Percentiles rank a stretch among this genome's conserved stretches.
Conservation (phyloP, 192 early-diverging fungal species). For the Backusella macrospora region DNA sequence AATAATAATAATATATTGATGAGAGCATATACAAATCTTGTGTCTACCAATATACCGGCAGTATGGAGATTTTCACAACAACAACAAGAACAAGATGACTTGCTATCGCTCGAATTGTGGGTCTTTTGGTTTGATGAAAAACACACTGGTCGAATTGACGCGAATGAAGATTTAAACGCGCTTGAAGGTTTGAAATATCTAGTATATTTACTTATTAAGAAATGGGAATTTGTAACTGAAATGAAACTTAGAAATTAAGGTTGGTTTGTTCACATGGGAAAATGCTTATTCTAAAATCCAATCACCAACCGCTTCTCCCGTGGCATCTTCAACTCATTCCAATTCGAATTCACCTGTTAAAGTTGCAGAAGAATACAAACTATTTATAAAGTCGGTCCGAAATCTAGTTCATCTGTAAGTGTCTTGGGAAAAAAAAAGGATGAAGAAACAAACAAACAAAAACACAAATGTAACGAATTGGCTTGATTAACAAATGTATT, state of each 20-base stretch:
- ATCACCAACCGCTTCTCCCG: constrained; percentile 31
- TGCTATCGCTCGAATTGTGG: constrained; percentile 32
- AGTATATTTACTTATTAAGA: neutral
- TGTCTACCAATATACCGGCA: constrained; percentile 17
- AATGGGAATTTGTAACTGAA: no score
- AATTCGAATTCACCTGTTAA: constrained; percentile 26
- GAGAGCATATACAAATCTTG: constrained; percentile 23
- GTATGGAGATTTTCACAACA: constrained; percentile 23
- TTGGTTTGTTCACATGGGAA: constrained; percentile 42
- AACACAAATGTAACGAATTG: neutral
- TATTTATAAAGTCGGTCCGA: constrained; percentile 35
- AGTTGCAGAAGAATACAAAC: constrained; percentile 32
- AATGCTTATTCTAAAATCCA: constrained; percentile 26
- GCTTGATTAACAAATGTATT: neutral
- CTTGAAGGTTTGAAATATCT: constrained; percentile 31
- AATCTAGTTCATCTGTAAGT: constrained; percentile 38
- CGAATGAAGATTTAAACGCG: constrained; percentile 13
- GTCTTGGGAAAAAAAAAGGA: neutral
- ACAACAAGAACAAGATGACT: neutral
- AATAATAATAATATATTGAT: constrained; percentile 25
- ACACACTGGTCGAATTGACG: constrained; percentile 37
- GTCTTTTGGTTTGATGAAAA: constrained; percentile 45
- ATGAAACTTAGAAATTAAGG: constrained; percentile 31
- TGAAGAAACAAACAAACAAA: no score
- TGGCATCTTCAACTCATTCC: constrained; percentile 16